These are phyloP conservation scores for Penicillium sp. DNA, from an alignment of 2,329 filamentous ascomycete species.

Conservation along the genomic window DNA sequence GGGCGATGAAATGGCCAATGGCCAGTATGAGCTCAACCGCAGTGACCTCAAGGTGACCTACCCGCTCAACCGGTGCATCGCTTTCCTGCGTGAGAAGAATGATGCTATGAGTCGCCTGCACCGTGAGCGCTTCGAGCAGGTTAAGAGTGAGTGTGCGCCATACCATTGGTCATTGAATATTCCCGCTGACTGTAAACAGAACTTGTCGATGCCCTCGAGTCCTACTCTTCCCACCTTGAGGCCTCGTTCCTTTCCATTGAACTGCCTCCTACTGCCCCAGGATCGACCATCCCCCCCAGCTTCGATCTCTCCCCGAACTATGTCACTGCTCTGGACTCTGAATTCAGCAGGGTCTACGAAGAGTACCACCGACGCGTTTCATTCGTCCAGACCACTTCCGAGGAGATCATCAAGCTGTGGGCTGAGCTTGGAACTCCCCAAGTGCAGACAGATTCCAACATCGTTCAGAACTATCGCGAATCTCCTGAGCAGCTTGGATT, in stretches of 20 bases:
- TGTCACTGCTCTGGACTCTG: slow-evolving; percentile 78
- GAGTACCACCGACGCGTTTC: slow-evolving; percentile 85
- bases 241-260: slow-evolving; percentile 79
- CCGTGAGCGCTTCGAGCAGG: slow-evolving; percentile 89
- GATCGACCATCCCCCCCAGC: slow-evolving; percentile 71
- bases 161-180: background rate
- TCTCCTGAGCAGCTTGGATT: slow-evolving; percentile 91
- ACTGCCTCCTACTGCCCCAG: slow-evolving; percentile 76
- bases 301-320: slow-evolving; percentile 94
- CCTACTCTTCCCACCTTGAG: slow-evolving; percentile 94
- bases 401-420: slow-evolving; percentile 92
- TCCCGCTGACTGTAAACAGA: slow-evolving; percentile 55
- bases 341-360: slow-evolving; percentile 93
- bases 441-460: slow-evolving; percentile 80
- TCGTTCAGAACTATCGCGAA: slow-evolving; percentile 86
- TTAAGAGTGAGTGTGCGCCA: slow-evolving; percentile 69
- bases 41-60: slow-evolving; percentile 75
- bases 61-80: slow-evolving; percentile 76
- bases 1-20: slow-evolving; percentile 67
- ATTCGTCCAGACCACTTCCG: slow-evolving; percentile 69
- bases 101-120: slow-evolving; percentile 75
- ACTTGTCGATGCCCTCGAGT: slow-evolving; percentile 88
- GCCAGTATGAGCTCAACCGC: slow-evolving; percentile 63
- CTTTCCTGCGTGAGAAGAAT: slow-evolving; percentile 81
- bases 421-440: slow-evolving; percentile 92